phyloP scores from a whole-genome alignment of 441 rosid species.

The Capsella rubella region DNA sequence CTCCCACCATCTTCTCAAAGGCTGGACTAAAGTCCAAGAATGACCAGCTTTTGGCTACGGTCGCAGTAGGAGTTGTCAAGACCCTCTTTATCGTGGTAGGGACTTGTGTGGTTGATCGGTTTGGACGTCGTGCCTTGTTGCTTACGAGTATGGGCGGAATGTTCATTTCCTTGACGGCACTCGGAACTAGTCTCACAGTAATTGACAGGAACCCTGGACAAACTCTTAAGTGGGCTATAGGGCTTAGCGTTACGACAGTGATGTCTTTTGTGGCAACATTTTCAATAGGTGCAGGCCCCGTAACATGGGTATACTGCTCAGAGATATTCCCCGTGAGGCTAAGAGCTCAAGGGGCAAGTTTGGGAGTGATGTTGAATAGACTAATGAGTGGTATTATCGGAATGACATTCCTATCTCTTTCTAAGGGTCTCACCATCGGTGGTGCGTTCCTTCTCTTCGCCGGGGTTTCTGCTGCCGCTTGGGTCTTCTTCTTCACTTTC shows the following conservation, averaged over 20 bases:
- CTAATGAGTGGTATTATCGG: conserved; percentile 68
- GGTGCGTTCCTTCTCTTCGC: conserved; percentile 77
- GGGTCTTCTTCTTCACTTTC: conserved; percentile 46
- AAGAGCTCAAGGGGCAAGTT: conserved; percentile 81
- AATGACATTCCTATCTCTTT: conserved; percentile 63
- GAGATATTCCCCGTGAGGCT: conserved; percentile 82
- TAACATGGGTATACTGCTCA: conserved; percentile 77
- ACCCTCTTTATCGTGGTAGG: conserved; percentile 70
- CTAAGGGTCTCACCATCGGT: conserved; percentile 60
- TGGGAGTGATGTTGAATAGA: conserved; percentile 66
- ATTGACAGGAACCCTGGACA: conserved; percentile 53
- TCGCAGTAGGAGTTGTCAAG: conserved; percentile 77
- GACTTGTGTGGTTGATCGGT: conserved; percentile 64
- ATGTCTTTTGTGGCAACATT: conserved; percentile 67
- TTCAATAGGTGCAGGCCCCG: conserved; percentile 83
- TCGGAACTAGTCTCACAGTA: conserved; percentile 56
- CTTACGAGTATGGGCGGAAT: conserved; percentile 68
- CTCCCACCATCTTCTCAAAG: conserved; percentile 65
- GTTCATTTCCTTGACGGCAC: conserved; percentile 52
- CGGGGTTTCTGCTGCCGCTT: conserved; percentile 51
- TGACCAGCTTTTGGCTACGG: conserved; percentile 63
- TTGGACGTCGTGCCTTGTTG: conserved; percentile 80
- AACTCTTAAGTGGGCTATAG: conserved; percentile 62
- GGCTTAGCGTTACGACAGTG: conserved; percentile 55
- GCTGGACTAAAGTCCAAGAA: conserved; percentile 65